These are phyloP conservation scores for Colletotrichum lentis DNA, from an alignment of 2,329 filamentous ascomycete species.

Conservation along the genomic window DNA sequence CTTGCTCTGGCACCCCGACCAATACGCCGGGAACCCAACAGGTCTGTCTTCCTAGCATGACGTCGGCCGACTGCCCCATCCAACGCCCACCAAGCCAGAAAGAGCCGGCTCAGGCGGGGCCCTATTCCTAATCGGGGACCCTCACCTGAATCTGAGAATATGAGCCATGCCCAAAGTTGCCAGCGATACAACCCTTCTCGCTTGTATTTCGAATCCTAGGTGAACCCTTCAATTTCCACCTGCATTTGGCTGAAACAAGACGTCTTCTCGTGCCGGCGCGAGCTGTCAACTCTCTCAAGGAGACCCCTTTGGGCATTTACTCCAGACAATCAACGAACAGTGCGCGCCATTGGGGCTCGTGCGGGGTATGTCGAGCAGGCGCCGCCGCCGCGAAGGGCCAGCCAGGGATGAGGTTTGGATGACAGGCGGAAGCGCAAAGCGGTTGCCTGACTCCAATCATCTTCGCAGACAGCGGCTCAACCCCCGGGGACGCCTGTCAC, in stretches of 20 bases:
- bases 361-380: conserved; percentile 1
- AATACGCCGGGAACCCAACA: conserved; percentile 1
- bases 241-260: conserved; percentile 32
- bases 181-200: conserved; percentile 19
- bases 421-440: background rate
- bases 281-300: background rate
- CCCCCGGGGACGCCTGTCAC: background rate
- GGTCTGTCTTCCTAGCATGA: conserved; percentile 16
- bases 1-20: conserved; percentile 18
- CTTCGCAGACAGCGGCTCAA: conserved; percentile 13
- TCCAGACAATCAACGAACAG: conserved; percentile 6
- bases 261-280: background rate
- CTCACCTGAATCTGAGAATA: conserved; percentile 41
- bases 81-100: conserved; percentile 27
- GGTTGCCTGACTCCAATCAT: conserved; percentile 10
- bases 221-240: conserved; percentile 32
- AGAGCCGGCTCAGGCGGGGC: conserved; percentile 13
- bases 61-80: conserved; percentile 19
- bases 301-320: conserved; percentile 6
- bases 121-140: conserved; percentile 33
- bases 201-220: background rate
- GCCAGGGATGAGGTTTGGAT: conserved; percentile 5
- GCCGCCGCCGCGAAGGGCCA: conserved; percentile 1
- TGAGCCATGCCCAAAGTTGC: conserved; percentile 34
- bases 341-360: conserved; percentile 18